Evolutionary conservation across 2,329 filamentous ascomycete species (phyloP), one percentile per base, ranked within the genome.

Genomic region (Periconia sp.): DNA sequence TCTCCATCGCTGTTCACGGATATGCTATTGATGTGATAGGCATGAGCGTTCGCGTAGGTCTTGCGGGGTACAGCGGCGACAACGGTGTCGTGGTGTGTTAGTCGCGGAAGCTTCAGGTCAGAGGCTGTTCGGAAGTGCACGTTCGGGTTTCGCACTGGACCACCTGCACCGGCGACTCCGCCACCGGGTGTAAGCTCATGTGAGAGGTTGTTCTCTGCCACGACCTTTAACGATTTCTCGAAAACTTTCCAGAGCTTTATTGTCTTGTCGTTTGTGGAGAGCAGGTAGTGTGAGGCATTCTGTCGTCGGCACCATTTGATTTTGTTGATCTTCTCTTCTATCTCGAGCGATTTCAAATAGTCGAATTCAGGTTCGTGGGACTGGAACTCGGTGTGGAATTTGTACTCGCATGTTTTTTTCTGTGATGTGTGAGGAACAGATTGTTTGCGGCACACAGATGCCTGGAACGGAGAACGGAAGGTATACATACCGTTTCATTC

Each of bases 351-450:
- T 76, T 99, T 99, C 56, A 99, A 84, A 72, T 99, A 99, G 74
- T 99, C 94, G 73, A 99, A 99, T 74, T 99, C 94, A 52, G 94
- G 94, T 71, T 99, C 94, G 77, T 99, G 94, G 62, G 94, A 99
- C 78, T 99, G 94, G 65, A 99, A 99, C 70, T 99, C 94, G 72
- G 94, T 99, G 74, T 99, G 94, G 73, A 99, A 99, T 74, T 97
- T 99, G 82, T 99, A 99, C 75, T 99, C 94, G 83, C 94, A 99
- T 36, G 94, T 97, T 84, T 97, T 99, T 85, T 99, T 97, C 92
- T 96, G 67, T 49, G 4, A 16, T 10, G 7, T 16, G 33, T 63
- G 33, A 63, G 59, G 39, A 13, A 23, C 34, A 13, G n/a, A 9
- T 11, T 23, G n/a, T n/a, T n/a, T n/a, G n/a, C n/a, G n/a, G n/a